These are phyloP conservation scores for Coemansia biformis DNA, from an alignment of 192 early-diverging fungal species.

Conservation along the genomic window DNA sequence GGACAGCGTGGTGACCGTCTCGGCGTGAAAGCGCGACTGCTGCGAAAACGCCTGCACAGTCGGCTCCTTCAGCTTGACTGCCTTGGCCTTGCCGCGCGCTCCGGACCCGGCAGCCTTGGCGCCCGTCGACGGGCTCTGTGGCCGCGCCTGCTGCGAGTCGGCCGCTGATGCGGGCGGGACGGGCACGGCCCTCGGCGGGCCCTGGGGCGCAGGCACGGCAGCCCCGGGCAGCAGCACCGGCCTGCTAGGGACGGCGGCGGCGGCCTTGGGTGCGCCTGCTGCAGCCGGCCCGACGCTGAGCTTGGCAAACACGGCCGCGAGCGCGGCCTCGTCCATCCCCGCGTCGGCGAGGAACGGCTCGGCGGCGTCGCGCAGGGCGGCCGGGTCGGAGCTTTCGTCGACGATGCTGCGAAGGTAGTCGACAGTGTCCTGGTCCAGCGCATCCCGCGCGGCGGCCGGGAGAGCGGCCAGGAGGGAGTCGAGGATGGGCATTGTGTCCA, in stretches of 20 bases:
- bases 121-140: neutral
- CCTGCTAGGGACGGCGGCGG: neutral
- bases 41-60: slow-evolving; percentile 66
- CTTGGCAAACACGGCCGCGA: slow-evolving; percentile 51
- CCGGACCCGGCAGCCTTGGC: slow-evolving; percentile 11
- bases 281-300: slow-evolving; percentile 8
- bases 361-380: slow-evolving; percentile 55
- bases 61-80: slow-evolving; percentile 38
- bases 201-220: neutral
- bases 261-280: slow-evolving; percentile 2
- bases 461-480: slow-evolving; percentile 19
- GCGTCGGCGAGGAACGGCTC: slow-evolving; percentile 62
- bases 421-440: slow-evolving; percentile 50
- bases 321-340: slow-evolving; percentile 51
- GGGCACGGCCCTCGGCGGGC: neutral
- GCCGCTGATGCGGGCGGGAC: neutral
- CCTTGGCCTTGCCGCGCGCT: slow-evolving; percentile 19
- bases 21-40: slow-evolving; percentile 78
- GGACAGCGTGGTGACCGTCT: slow-evolving; percentile 70
- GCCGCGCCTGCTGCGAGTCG: neutral
- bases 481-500: slow-evolving; percentile 17
- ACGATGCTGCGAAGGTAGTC: slow-evolving; percentile 49
- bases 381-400: slow-evolving; percentile 36
- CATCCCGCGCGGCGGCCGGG: slow-evolving; percentile 22
- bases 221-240: slow-evolving; percentile 15